Conservation (phyloP, 306 rosid species). For the Neltuma alba region DNA sequence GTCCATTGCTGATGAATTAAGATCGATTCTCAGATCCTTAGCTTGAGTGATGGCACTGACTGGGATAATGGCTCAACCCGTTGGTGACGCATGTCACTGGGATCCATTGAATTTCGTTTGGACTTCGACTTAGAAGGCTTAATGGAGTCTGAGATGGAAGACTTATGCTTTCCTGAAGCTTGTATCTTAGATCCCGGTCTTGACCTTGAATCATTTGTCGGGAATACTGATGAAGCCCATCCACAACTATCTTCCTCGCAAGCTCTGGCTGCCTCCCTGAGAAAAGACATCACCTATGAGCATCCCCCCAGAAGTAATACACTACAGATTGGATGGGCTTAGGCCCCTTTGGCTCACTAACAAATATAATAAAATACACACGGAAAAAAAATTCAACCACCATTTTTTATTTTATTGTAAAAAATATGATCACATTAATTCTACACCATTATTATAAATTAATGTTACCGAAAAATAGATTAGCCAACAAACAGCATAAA, state of each 20-base stretch:
- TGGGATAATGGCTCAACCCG: slow-evolving; percentile 45
- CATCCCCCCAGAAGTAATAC: slow-evolving; percentile 26
- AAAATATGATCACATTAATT: neutral
- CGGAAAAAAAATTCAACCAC: slow-evolving; percentile 14
- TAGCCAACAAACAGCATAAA: slow-evolving; percentile 22
- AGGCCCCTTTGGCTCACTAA: neutral
- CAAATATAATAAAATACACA: neutral
- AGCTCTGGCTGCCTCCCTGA: slow-evolving; percentile 75
- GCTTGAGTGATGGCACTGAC: slow-evolving; percentile 39
- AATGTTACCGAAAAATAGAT: slow-evolving; percentile 1
- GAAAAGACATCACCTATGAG: slow-evolving; percentile 36
- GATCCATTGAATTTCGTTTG: slow-evolving; percentile 54
- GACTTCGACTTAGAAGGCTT: slow-evolving; percentile 72
- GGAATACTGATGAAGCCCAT: slow-evolving; percentile 91
- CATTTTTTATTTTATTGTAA: slow-evolving; percentile 6
- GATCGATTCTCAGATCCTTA: slow-evolving; percentile 52
- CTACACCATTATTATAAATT: neutral
- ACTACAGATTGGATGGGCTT: neutral
- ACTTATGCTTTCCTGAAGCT: slow-evolving; percentile 83
- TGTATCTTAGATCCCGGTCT: slow-evolving; percentile 65
- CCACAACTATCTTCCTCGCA: slow-evolving; percentile 68
- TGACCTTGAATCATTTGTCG: slow-evolving; percentile 58
- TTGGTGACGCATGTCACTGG: slow-evolving; percentile 51
- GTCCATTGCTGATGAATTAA: slow-evolving; percentile 31
- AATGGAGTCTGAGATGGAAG: slow-evolving; percentile 48